Evolutionary conservation across 1,284 basidiomycete species (phyloP), one percentile per base, ranked within the genome.

Genomic region (Microbotryum saponariae): DNA sequence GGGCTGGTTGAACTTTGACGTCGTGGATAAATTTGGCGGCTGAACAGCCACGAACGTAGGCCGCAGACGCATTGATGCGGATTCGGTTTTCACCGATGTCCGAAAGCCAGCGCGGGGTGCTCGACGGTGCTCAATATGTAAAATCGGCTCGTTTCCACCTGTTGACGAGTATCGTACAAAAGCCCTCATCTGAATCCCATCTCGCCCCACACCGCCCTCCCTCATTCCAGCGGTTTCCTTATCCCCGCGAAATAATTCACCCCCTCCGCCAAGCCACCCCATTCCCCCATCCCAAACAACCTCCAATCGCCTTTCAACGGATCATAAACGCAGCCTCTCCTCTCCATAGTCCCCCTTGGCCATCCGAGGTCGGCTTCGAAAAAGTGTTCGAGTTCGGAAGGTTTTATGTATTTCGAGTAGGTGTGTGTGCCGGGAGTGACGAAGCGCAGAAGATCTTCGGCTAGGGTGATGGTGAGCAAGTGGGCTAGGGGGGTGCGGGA

Each of bases 401-500:
- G 91, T 68, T 89, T 88, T 73, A 99, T 80, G 75, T 84, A 99
- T 77, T 99, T 97, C 47, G 82, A 79, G 73, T 90, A 88, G 0
- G 89, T 91, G 76, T 99, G 96, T 6, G 96, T 98, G 3, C 94
- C 93, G 0, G 82, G 83, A 0, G 88, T 81, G 56, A 98, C 96
- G 69, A 91, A 81, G 1, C 87, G 81, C 18, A 96, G 79, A 56
- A 92, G 73, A 54, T 89, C 79, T 77, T 99, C 94, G 5, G 93
- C 94, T 54, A 92, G 78, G 62, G 93, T 81, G 72, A 99, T 93
- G 14, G 92, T 93, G 31, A 97, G 80, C 64, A 92, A 79, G 75
- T 91, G 91, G 6, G 93, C 82, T 49, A 98, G 82, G 0, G 90
- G 88, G 16, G 93, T 97, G 52, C 96, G 87, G 0, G 92, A 86